Percentiles rank a stretch among this genome's conserved stretches.
These are phyloP conservation scores for Parmelia sp. DNA, from an alignment of 495 filamentous ascomycete genomes.

Conservation along the genomic window DNA sequence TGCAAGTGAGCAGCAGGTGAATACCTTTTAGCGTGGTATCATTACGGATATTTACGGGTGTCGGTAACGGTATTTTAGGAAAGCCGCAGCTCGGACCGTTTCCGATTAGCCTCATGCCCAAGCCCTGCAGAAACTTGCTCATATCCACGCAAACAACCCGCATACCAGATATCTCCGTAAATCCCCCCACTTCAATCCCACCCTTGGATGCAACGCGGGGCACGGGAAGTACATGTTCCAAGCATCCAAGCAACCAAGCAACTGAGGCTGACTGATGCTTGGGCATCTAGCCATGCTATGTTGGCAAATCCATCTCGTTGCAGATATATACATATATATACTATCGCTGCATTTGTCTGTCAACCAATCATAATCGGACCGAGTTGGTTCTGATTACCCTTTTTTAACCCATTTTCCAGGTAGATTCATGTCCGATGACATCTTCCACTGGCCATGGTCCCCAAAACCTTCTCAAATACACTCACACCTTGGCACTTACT, in stretches of 20 bases:
- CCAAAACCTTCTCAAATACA: slow-evolving; percentile 7
- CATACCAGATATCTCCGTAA: too few species aligned
- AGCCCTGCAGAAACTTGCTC: slow-evolving; percentile 5
- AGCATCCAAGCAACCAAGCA: neutral
- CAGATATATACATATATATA: too few species aligned
- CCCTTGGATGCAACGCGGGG: neutral
- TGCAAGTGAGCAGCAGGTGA: neutral
- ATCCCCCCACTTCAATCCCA: neutral
- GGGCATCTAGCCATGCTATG: neutral
- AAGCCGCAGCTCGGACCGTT: neutral
- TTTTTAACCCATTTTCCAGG: neutral
- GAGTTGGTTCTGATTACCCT: neutral
- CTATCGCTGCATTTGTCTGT: neutral
- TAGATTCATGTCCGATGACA: neutral
- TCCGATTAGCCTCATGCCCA: neutral
- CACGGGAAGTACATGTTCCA: neutral
- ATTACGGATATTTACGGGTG: neutral
- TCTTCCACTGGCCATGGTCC: neutral
- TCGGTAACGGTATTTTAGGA: neutral
- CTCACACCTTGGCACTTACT: neutral
- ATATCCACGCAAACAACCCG: slow-evolving; percentile 3
- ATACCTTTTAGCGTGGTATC: neutral
- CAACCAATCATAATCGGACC: neutral
- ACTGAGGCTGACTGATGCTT: neutral
- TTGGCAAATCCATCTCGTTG: neutral